A percentile compares a stretch with the other conserved stretches of the same genome.
phyloP scores from a whole-genome alignment of 208 protist species.

The Leishmania tarentolae region DNA sequence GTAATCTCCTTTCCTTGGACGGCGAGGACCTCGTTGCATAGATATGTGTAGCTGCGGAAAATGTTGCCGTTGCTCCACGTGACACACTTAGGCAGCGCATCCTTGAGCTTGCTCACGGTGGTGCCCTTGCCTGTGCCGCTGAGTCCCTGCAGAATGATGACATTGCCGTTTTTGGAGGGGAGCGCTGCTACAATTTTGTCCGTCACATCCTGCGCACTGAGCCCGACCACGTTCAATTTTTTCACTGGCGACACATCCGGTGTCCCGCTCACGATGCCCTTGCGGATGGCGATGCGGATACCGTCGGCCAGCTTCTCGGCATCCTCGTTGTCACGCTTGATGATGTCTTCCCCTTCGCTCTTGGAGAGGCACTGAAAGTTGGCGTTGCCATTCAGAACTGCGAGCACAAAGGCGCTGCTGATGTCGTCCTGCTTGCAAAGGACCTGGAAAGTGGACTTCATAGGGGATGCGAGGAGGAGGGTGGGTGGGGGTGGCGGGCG shows the following conservation, averaged over 20 bases:
- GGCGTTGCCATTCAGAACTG: slow-evolving; percentile 43
- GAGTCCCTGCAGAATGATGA: slow-evolving; percentile 90
- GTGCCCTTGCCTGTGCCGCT: slow-evolving; percentile 93
- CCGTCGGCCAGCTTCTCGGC: slow-evolving; percentile 86
- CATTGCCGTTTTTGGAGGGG: slow-evolving; percentile 68
- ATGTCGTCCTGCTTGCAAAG: slow-evolving; percentile 85
- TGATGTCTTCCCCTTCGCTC: slow-evolving; percentile 74
- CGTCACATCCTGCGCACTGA: slow-evolving; percentile 76
- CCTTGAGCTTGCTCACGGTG: slow-evolving; percentile 78
- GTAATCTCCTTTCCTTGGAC: slow-evolving; percentile 51
- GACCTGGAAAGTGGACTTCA: slow-evolving; percentile 46
- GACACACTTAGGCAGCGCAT: slow-evolving; percentile 74
- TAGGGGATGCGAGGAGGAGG: background rate
- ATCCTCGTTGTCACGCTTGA: slow-evolving; percentile 86
- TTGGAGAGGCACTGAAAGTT: slow-evolving; percentile 61
- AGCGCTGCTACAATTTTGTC: slow-evolving; percentile 68
- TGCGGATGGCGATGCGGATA: slow-evolving; percentile 72
- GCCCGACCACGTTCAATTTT: slow-evolving; percentile 73
- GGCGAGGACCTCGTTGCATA: slow-evolving; percentile 63
- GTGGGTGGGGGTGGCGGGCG: too few relatives aligned
- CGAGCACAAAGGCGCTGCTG: slow-evolving; percentile 72
- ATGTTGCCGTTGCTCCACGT: slow-evolving; percentile 94
- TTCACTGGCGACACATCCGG: slow-evolving; percentile 36
- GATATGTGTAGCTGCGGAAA: slow-evolving; percentile 90
- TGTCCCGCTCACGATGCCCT: slow-evolving; percentile 69